phyloP scores from a whole-genome alignment of 805 yeast species.

The Myxozyma melibiosi region DNA sequence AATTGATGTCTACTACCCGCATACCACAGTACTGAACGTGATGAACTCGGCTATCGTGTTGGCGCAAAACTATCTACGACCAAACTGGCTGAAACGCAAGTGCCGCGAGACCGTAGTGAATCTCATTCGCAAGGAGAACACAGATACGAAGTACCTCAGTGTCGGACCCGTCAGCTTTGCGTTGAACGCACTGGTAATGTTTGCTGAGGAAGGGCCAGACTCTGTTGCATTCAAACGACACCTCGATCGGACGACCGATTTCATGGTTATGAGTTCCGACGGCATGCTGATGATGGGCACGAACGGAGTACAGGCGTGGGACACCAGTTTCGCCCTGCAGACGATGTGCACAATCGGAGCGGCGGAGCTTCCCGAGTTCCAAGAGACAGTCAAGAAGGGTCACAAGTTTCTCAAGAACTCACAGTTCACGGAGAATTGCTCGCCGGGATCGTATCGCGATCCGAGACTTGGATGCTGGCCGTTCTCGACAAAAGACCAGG shows the following conservation, averaged over 20 bases:
- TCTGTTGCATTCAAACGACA: slow-evolving; percentile 62
- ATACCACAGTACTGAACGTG: slow-evolving; percentile 63
- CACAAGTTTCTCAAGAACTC: slow-evolving; percentile 75
- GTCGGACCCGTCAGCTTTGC: slow-evolving; percentile 95
- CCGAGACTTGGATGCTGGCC: slow-evolving; percentile 91
- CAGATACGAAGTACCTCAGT: slow-evolving; percentile 76
- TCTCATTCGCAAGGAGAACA: slow-evolving; percentile 69
- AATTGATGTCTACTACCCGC: slow-evolving; percentile 92
- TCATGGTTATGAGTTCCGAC: slow-evolving; percentile 79
- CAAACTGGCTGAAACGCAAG: slow-evolving; percentile 63
- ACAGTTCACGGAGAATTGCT: slow-evolving; percentile 82
- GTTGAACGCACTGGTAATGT: slow-evolving; percentile 73
- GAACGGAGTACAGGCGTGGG: slow-evolving; percentile 98
- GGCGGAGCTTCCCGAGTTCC: slow-evolving; percentile 67
- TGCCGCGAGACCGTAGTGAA: slow-evolving; percentile 60
- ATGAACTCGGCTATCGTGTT: slow-evolving; percentile 61
- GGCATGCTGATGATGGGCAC: slow-evolving; percentile 97
- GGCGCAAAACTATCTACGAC: slow-evolving; percentile 76
- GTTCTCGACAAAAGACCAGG: slow-evolving; percentile 92
- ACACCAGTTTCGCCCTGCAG: slow-evolving; percentile 86
- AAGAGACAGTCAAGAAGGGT: slow-evolving; percentile 62
- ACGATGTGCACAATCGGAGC: slow-evolving; percentile 78
- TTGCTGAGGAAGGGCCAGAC: slow-evolving; percentile 66
- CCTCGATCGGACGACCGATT: slow-evolving; percentile 67
- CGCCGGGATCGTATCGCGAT: slow-evolving; percentile 77